Conservation (phyloP, 345 rosid species). For the Gossypium anomalum region DNA sequence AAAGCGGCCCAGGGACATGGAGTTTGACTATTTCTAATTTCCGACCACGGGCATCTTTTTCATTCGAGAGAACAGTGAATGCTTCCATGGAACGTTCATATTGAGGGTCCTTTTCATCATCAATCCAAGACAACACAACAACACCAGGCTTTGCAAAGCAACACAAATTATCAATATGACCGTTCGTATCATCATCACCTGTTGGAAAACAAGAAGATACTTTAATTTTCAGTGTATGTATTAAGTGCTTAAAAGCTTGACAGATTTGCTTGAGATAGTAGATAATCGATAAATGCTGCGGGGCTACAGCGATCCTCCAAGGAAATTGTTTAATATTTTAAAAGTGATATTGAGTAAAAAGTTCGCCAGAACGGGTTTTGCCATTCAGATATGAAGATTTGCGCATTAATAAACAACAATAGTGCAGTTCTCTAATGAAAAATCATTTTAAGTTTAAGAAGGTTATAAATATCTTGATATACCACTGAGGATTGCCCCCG, state of each 20-base stretch:
- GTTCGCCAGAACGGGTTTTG: not conserved
- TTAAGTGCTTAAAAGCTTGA: not conserved
- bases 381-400: constrained; percentile 1
- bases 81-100: constrained; percentile 69
- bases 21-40: constrained; percentile 70
- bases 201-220: constrained; percentile 19
- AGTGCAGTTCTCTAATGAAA: not conserved
- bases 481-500: not conserved
- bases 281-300: not conserved
- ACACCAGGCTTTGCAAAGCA: constrained; percentile 89
- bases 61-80: constrained; percentile 45
- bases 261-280: not conserved
- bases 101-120: constrained; percentile 65
- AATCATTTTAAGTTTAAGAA: constrained; percentile 4
- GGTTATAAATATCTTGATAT: not conserved
- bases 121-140: constrained; percentile 81
- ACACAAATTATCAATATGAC: constrained; percentile 94
- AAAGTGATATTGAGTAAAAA: not conserved
- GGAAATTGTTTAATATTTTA: not conserved
- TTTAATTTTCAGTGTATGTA: not conserved
- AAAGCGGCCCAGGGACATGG: constrained; percentile 59
- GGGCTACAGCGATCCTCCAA: not conserved
- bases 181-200: constrained; percentile 99
- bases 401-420: constrained; percentile 1
- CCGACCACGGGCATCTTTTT: constrained; percentile 70